Percentiles rank a stretch among this genome's conserved stretches.
phyloP scores from a whole-genome alignment of 2,329 filamentous ascomycete species.

The Beauveria sp. region DNA sequence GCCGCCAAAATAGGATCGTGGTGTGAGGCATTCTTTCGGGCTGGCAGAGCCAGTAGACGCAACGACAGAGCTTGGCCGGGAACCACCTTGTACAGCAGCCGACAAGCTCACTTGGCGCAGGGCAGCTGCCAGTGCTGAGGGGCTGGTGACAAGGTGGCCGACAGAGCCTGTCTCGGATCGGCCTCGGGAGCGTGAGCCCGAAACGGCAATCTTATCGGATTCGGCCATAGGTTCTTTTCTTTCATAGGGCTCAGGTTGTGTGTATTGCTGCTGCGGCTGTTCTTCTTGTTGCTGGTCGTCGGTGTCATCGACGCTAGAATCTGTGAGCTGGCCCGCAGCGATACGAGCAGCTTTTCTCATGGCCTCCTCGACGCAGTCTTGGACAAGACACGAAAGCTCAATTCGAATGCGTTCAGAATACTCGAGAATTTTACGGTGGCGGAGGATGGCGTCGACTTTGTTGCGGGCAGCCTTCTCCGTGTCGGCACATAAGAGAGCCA shows the following conservation, averaged over 20 bases:
- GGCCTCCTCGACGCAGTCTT: slow-evolving; percentile 91
- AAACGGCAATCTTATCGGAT: slow-evolving; percentile 17
- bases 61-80: slow-evolving; percentile 46
- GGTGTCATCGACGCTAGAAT: slow-evolving; percentile 57
- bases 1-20: slow-evolving; percentile 67
- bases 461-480: slow-evolving; percentile 76
- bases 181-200: slow-evolving; percentile 9
- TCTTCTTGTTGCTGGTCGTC: slow-evolving; percentile 20
- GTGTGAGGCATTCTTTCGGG: slow-evolving; percentile 83
- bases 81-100: slow-evolving; percentile 18
- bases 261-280: slow-evolving; percentile 5
- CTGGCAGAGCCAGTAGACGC: slow-evolving; percentile 82
- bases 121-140: slow-evolving; percentile 50
- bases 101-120: slow-evolving; percentile 34
- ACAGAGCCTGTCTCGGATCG: slow-evolving; percentile 42
- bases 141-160: slow-evolving; percentile 22
- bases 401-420: slow-evolving; percentile 93
- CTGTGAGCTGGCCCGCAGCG: slow-evolving; percentile 74
- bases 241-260: not conserved
- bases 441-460: slow-evolving; percentile 89
- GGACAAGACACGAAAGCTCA: slow-evolving; percentile 86
- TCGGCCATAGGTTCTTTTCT: slow-evolving; percentile 24
- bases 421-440: slow-evolving; percentile 87
- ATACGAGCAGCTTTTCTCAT: slow-evolving; percentile 84
- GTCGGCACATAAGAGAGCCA: slow-evolving; percentile 81